Evolutionary conservation across 768 basidiomycete genomes (phyloP).

Genomic region (Boletus sp.): DNA sequence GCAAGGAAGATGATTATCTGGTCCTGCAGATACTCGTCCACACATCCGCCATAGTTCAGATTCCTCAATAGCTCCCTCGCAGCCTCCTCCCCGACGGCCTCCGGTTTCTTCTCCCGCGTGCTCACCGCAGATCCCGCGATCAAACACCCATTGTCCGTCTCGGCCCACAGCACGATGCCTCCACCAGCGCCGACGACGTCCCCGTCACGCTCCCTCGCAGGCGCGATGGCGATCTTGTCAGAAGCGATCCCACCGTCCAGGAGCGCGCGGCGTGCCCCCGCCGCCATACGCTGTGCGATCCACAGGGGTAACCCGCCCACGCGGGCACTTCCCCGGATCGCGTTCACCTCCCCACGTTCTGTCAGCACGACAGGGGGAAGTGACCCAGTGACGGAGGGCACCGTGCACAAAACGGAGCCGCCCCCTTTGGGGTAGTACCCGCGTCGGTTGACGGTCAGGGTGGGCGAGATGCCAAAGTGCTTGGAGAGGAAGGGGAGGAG

Average conservation of each 20-base stretch:
- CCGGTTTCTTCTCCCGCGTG: constrained; percentile 44
- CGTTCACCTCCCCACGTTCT: constrained; percentile 53
- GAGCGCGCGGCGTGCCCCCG: constrained; percentile 50
- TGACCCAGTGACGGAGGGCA: constrained; percentile 38
- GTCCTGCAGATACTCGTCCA: constrained; percentile 71
- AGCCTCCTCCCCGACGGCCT: constrained; percentile 56
- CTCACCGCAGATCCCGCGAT: constrained; percentile 71
- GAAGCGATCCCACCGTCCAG: constrained; percentile 33
- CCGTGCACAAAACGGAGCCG: constrained; percentile 50
- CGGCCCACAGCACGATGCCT: constrained; percentile 74
- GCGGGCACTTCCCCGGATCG: constrained; percentile 59
- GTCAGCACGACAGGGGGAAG: constrained; percentile 48
- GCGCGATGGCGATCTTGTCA: constrained; percentile 35
- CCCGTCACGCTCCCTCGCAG: constrained; percentile 44
- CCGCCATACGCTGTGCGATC: constrained; percentile 56
- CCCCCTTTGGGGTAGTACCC: constrained; percentile 79
- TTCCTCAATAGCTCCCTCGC: constrained; percentile 58
- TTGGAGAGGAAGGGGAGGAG: constrained; percentile 65
- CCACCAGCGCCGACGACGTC: constrained; percentile 61
- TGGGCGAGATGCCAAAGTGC: constrained; percentile 48
- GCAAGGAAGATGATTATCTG: constrained; percentile 80
- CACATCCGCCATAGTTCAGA: constrained; percentile 63
- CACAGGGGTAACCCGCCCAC: constrained; percentile 60
- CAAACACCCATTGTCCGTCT: constrained; percentile 63
- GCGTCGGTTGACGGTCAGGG: constrained; percentile 50